These are phyloP conservation scores for Nigrospora osmanthi DNA, from an alignment of 2,329 filamentous ascomycete species.

Conservation along the genomic window DNA sequence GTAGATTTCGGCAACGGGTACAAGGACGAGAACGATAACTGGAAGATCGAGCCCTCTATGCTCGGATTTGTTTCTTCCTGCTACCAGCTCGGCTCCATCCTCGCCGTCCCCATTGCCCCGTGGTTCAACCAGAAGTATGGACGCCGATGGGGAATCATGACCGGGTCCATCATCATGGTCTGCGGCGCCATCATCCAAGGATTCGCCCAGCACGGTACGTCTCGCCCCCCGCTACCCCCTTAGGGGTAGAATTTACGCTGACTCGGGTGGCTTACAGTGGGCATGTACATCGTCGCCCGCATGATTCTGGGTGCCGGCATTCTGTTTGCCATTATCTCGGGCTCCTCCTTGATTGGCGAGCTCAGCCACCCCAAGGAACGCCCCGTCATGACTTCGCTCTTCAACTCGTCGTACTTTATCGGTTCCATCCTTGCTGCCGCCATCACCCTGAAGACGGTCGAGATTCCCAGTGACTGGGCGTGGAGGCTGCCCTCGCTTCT, in stretches of 20 bases:
- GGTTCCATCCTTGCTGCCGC: conserved; percentile 40
- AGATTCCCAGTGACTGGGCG: conserved; percentile 26
- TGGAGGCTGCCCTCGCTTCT: conserved; percentile 39
- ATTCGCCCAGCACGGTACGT: conserved; percentile 35
- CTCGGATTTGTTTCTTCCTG: conserved; percentile 50
- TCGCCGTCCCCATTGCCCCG: conserved; percentile 49
- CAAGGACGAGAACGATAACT: not conserved
- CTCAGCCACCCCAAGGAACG: conserved; percentile 54
- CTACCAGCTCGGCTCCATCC: conserved; percentile 54
- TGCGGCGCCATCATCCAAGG: conserved; percentile 48
- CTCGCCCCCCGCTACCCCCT: not conserved
- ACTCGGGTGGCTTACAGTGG: conserved; percentile 10
- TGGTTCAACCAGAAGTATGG: conserved; percentile 47
- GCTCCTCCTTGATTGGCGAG: conserved; percentile 51
- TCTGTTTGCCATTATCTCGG: conserved; percentile 50
- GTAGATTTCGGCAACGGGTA: conserved; percentile 31
- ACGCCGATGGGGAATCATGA: conserved; percentile 46
- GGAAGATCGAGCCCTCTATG: conserved; percentile 27
- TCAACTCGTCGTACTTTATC: conserved; percentile 51
- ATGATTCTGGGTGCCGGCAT: conserved; percentile 54
- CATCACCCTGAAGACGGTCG: conserved; percentile 41
- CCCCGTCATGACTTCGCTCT: conserved; percentile 49
- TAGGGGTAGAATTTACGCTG: not conserved
- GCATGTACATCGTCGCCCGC: conserved; percentile 53
- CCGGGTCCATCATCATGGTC: conserved; percentile 45